Conservation (phyloP, 257 asterid species). For the Fraxinus americana region DNA sequence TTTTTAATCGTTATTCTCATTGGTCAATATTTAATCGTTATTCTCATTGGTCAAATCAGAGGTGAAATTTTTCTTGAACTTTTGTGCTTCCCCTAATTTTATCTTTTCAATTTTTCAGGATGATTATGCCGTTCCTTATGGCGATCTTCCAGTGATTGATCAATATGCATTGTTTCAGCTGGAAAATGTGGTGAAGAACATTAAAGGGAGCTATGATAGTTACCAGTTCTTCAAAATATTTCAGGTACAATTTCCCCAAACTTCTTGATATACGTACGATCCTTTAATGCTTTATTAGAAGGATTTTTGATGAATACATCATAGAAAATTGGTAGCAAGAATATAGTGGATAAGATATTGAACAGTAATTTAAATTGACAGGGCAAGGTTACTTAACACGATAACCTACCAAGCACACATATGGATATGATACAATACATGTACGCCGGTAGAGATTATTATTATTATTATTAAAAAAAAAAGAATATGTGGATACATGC, state of each 20-base stretch:
- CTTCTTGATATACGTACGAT: not conserved
- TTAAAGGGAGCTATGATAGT: slow-evolving; percentile 78
- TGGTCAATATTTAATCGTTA: too few species aligned
- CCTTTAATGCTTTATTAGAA: not conserved
- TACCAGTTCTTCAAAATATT: slow-evolving; percentile 93
- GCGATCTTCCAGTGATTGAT: slow-evolving; percentile 84
- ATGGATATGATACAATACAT: too few species aligned
- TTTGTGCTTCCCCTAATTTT: not conserved
- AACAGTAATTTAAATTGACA: not conserved
- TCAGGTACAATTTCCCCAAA: slow-evolving; percentile 56
- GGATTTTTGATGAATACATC: slow-evolving; percentile 8
- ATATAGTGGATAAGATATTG: not conserved
- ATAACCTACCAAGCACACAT: too few species aligned
- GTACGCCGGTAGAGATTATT: too few species aligned
- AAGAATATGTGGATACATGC: too few species aligned
- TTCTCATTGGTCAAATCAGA: too few species aligned
- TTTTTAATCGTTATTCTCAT: too few species aligned
- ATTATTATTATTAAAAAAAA: too few species aligned
- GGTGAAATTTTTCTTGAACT: not conserved
- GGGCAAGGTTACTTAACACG: not conserved
- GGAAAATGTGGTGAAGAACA: slow-evolving; percentile 70
- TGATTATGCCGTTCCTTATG: slow-evolving; percentile 69
- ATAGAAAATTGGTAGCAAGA: not conserved
- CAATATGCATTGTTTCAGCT: slow-evolving; percentile 90
- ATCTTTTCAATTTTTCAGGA: slow-evolving; percentile 47